These are phyloP conservation scores for Pogostemon cablin DNA, from an alignment of 257 asterid species.

Conservation along the genomic window DNA sequence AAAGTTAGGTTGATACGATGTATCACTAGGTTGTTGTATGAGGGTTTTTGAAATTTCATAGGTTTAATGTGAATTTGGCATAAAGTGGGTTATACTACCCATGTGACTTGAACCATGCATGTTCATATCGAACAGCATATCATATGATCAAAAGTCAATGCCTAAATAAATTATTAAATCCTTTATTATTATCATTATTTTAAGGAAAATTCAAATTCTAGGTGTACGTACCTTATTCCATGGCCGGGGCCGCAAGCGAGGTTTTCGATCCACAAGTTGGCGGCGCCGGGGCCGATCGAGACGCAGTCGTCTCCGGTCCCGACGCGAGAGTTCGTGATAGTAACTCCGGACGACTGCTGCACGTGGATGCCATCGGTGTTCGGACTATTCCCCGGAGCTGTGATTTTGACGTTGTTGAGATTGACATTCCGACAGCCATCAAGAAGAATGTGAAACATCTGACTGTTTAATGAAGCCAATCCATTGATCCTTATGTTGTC, in stretches of 20 bases:
- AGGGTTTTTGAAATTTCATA: too few relatives aligned
- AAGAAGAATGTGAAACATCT: slow-evolving; percentile 52
- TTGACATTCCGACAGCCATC: slow-evolving; percentile 41
- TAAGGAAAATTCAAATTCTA: too few relatives aligned
- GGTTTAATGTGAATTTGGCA: not conserved
- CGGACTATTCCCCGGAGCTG: slow-evolving; percentile 55
- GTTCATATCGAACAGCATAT: not conserved
- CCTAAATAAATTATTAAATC: not conserved
- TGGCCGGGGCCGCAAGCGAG: slow-evolving; percentile 68
- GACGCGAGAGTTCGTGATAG: slow-evolving; percentile 41
- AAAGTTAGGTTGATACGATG: too few relatives aligned
- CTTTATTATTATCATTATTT: too few relatives aligned
- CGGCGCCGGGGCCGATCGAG: slow-evolving; percentile 58
- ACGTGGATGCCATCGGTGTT: slow-evolving; percentile 68
- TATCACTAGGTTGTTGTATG: too few relatives aligned
- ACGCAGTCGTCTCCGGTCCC: slow-evolving; percentile 67
- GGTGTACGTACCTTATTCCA: slow-evolving; percentile 49
- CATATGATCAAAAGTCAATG: slow-evolving; percentile 1
- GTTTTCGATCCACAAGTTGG: slow-evolving; percentile 54
- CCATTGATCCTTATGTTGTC: slow-evolving; percentile 44
- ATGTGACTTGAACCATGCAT: not conserved
- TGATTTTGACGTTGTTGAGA: slow-evolving; percentile 38
- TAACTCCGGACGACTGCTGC: slow-evolving; percentile 41
- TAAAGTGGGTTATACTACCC: not conserved
- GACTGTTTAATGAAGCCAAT: slow-evolving; percentile 50